These are phyloP conservation scores for Neobulgaria alba DNA, from an alignment of 2,329 filamentous ascomycete genomes.

Conservation along the genomic window DNA sequence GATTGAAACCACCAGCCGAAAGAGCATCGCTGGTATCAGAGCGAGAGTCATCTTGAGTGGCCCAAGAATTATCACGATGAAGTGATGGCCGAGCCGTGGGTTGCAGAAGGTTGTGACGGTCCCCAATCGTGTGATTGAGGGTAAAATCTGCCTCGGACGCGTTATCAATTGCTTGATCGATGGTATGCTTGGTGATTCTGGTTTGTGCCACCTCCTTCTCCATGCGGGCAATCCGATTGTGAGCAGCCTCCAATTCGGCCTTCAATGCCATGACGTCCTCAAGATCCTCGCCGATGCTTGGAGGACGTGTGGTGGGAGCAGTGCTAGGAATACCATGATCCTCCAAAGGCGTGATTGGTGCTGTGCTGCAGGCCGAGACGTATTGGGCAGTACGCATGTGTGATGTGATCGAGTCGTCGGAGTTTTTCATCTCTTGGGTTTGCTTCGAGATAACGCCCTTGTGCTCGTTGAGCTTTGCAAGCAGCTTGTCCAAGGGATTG, in stretches of 20 bases:
- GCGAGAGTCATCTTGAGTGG: conserved; percentile 42
- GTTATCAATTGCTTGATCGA: conserved; percentile 45
- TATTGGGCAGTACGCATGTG: conserved; percentile 35
- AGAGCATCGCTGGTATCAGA: conserved; percentile 49
- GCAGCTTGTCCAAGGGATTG: conserved; percentile 60
- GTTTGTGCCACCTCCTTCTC: conserved; percentile 62
- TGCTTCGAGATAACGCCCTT: conserved; percentile 52
- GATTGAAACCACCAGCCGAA: conserved; percentile 43
- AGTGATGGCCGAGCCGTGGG: conserved; percentile 31
- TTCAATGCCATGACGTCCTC: conserved; percentile 62
- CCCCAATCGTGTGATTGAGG: conserved; percentile 12
- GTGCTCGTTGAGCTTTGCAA: conserved; percentile 68
- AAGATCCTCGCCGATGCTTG: conserved; percentile 37
- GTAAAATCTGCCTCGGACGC: conserved; percentile 36
- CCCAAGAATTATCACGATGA: conserved; percentile 41
- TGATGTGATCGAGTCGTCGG: conserved; percentile 20
- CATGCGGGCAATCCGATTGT: conserved; percentile 61
- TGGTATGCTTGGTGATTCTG: conserved; percentile 50
- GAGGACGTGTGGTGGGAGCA: conserved; percentile 44
- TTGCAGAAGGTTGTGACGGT: conserved; percentile 18
- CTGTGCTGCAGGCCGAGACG: conserved; percentile 43
- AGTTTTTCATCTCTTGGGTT: conserved; percentile 40
- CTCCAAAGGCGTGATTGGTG: conserved; percentile 52
- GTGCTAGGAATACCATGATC: conserved; percentile 43
- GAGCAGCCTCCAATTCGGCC: conserved; percentile 61